Percentiles rank a stretch among this genome's conserved stretches.
Evolutionary conservation across 2,329 filamentous ascomycete species (phyloP).

Genomic region (Pseudogymnoascus destructans): DNA sequence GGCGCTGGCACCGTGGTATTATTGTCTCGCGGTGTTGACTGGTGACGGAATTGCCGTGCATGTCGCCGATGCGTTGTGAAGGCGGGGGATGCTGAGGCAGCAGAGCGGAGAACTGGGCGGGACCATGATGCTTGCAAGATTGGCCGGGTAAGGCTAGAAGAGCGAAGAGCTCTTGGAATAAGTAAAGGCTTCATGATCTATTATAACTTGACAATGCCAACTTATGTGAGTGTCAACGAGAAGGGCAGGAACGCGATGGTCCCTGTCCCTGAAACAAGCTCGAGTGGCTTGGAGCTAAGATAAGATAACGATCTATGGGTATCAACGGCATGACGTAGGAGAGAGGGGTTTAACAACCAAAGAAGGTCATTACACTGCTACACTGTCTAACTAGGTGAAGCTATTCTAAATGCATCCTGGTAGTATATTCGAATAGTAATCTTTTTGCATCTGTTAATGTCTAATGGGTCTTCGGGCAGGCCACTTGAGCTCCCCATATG

Average conservation of each 20-base stretch:
- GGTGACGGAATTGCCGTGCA: not conserved
- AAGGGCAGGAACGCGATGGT: not conserved
- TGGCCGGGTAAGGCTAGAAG: not conserved
- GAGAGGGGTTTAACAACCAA: not conserved
- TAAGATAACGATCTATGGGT: constrained; percentile 1
- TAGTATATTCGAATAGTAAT: not conserved
- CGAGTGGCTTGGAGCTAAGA: not conserved
- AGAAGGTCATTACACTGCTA: not conserved
- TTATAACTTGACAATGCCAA: not conserved
- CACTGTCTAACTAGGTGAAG: not conserved
- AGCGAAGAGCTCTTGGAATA: not conserved
- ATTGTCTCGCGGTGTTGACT: not conserved
- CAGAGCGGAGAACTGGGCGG: not conserved
- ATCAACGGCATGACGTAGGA: constrained; percentile 6
- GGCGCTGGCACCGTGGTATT: not conserved
- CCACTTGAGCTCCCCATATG: not conserved
- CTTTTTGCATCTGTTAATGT: not conserved
- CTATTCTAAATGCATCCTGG: not conserved
- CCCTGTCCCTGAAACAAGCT: not conserved
- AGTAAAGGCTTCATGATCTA: constrained; percentile 5
- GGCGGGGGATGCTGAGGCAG: not conserved
- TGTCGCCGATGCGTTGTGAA: not conserved
- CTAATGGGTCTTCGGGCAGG: not conserved
- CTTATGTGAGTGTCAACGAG: not conserved
- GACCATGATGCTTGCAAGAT: not conserved